Evolutionary conservation across 768 basidiomycete genomes (phyloP).

Genomic region (Auricularia heimuer): DNA sequence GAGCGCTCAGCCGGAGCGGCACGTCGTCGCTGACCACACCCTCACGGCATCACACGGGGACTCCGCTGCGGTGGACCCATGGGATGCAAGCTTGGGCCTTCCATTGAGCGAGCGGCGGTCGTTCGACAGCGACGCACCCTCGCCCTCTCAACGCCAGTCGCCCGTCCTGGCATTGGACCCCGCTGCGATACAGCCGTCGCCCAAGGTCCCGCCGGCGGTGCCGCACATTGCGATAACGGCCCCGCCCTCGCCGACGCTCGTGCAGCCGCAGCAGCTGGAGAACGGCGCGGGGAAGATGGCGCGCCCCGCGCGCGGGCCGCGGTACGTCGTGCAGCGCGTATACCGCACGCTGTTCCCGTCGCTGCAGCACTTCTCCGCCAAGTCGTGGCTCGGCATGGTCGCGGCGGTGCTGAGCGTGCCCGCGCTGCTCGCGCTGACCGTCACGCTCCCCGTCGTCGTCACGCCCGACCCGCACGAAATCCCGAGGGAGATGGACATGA

Average conservation of each 20-base stretch:
- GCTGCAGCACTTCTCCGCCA: slow-evolving; percentile 58
- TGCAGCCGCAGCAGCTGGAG: background rate
- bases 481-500: slow-evolving; percentile 8
- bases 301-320: slow-evolving; percentile 22
- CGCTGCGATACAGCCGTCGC: background rate
- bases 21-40: slow-evolving; percentile 1
- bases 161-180: background rate
- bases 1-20: slow-evolving; percentile 17
- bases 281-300: background rate
- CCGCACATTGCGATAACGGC: background rate
- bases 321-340: slow-evolving; percentile 29
- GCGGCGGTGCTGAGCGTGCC: slow-evolving; percentile 78
- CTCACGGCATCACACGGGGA: background rate
- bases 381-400: slow-evolving; percentile 60
- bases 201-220: background rate
- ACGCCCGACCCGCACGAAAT: slow-evolving; percentile 46
- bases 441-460: slow-evolving; percentile 87
- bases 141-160: background rate
- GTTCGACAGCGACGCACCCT: background rate
- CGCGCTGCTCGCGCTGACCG: slow-evolving; percentile 72
- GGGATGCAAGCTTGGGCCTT: slow-evolving; percentile 41
- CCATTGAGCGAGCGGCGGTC: slow-evolving; percentile 39
- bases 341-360: slow-evolving; percentile 77
- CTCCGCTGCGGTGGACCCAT: slow-evolving; percentile 32
- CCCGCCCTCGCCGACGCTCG: background rate